Base-by-base conservation (phyloP, 2,329 filamentous ascomycete genomes). In the Hypoxylon sp. region DNA sequence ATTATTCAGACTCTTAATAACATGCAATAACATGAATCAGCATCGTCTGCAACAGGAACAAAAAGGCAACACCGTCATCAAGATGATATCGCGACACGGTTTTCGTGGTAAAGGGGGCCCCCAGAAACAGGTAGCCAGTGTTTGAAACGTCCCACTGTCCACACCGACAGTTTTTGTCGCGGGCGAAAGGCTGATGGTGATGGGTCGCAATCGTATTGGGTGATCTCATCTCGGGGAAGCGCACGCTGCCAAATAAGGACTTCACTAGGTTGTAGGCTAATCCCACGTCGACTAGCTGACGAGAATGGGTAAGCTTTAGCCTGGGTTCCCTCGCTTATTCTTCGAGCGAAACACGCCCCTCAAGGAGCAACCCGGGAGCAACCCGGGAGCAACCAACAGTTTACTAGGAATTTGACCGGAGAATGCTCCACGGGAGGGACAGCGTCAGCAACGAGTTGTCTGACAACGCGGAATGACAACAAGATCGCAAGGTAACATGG, bases 101-200 rank as follows among this genome's bases (percentile, higher is more conserved):
- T 46, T 33, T 24, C 19, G n/a, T 55, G 37, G n/a, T 29, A 26
- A 52, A 58, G 53, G 31, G 54, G 31, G 53, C 17, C 14, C 14
- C 22, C 17, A 24, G 42, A 39, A 5, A 57, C 44, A 51, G 17
- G 37, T 46, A 13, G 37, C 44, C 57, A 39, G 44, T 65, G 57
- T 68, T 65, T 61, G 31, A 47, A 63, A 62, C 57, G 60, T 63
- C 50, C 59, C 68, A 63, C 68, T 68, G 19, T 65, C 50, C 26
- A 68, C 65, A 70, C 68, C 68, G 68, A 70, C 68, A 64, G 47
- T 68, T 58, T 65, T 42, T 59, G 29, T 60, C 52, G 19, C 58
- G 29, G 51, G 39, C 14, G n/a, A 42, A n/a, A 37, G 46, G 58
- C 60, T 70, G 53, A 60, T 52, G 19, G 29, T 68, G 48, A 56